These are phyloP conservation scores for Corrigiola litoralis DNA, from an alignment of 179 eudicot species.

Conservation along the genomic window DNA sequence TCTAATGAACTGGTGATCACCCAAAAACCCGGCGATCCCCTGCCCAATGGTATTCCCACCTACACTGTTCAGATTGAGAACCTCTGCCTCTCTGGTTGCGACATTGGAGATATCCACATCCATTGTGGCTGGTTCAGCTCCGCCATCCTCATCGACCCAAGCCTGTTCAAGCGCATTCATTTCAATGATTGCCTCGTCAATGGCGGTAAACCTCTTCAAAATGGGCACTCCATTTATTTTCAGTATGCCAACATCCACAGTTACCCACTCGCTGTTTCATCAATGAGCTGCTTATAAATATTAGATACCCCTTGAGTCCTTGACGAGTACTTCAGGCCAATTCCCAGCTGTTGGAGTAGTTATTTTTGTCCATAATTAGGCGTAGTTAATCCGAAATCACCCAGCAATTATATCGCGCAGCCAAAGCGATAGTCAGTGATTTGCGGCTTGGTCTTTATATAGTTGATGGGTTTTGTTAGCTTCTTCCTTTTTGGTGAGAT, in stretches of 20 bases:
- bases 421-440: slow-evolving; percentile 6
- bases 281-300: slow-evolving; percentile 19
- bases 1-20: slow-evolving; percentile 10
- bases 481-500: background rate
- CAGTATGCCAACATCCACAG: slow-evolving; percentile 29
- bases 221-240: slow-evolving; percentile 23
- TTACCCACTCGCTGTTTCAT: slow-evolving; percentile 25
- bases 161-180: slow-evolving; percentile 16
- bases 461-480: slow-evolving; percentile 7
- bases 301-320: background rate
- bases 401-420: slow-evolving; percentile 12
- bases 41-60: slow-evolving; percentile 34
- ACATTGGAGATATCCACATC: slow-evolving; percentile 26
- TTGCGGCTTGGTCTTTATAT: slow-evolving; percentile 14
- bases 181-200: slow-evolving; percentile 29
- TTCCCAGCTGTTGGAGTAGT: background rate
- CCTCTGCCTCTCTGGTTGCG: slow-evolving; percentile 26
- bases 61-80: slow-evolving; percentile 24
- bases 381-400: slow-evolving; percentile 4
- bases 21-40: slow-evolving; percentile 27
- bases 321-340: background rate
- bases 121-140: slow-evolving; percentile 38
- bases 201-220: slow-evolving; percentile 19
- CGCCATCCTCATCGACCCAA: slow-evolving; percentile 26
- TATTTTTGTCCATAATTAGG: slow-evolving; percentile 9